Conservation (phyloP, 1,284 basidiomycete species). For the Neolentinus lepideus region DNA sequence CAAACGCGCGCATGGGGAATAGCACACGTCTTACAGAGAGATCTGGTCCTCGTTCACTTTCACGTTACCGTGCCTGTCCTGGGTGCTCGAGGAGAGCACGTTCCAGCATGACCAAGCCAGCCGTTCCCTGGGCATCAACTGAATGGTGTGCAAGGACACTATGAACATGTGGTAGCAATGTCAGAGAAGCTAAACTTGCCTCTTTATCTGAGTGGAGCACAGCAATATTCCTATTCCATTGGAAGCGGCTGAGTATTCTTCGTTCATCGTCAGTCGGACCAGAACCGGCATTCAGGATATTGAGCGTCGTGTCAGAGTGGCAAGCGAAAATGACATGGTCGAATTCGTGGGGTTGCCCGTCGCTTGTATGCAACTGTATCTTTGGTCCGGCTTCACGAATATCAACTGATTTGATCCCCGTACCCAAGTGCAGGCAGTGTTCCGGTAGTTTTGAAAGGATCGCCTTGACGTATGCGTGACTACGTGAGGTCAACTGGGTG, state of each 20-base stretch:
- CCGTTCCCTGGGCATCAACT: conserved; percentile 63
- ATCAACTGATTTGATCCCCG: conserved; percentile 40
- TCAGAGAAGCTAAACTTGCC: conserved; percentile 24
- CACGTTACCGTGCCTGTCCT: conserved; percentile 25
- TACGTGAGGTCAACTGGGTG: conserved; percentile 16
- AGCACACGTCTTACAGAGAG: conserved; percentile 44
- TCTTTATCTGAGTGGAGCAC: conserved; percentile 62
- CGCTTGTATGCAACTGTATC: conserved; percentile 19
- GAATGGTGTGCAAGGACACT: background rate
- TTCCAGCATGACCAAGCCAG: conserved; percentile 74
- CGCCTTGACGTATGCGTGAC: conserved; percentile 58
- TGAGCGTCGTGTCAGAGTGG: conserved; percentile 64
- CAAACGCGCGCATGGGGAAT: background rate
- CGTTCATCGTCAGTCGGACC: conserved; percentile 50
- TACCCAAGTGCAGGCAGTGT: conserved; percentile 52
- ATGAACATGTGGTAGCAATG: background rate
- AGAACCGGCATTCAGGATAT: conserved; percentile 49
- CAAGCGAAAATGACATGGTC: conserved; percentile 78
- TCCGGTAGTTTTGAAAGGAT: conserved; percentile 50
- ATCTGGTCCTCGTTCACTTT: conserved; percentile 53
- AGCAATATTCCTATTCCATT: conserved; percentile 67
- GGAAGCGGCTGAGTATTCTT: conserved; percentile 48
- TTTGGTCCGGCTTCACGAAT: conserved; percentile 12
- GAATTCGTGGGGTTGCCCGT: conserved; percentile 38
- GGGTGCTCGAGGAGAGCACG: conserved; percentile 50